Evolutionary conservation across 129 eudicot species (phyloP).

Genomic region (Solidago caesia): DNA sequence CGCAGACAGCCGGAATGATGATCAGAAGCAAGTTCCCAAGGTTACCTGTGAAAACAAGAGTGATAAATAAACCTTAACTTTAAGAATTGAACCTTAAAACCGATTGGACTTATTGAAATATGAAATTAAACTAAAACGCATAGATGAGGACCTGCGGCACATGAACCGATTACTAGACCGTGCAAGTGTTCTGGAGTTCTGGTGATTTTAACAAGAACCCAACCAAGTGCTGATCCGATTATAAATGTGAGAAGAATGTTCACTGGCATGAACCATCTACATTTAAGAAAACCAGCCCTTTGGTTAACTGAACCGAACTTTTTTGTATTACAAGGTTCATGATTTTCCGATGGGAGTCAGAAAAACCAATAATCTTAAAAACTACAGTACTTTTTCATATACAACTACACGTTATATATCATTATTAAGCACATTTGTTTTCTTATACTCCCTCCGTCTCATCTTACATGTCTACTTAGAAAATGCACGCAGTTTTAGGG

Average conservation of each 20-base stretch:
- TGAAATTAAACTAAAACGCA: no score
- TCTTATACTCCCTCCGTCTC: no score
- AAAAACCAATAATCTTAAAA: no score
- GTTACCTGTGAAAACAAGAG: conserved; percentile 35
- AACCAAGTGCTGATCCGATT: conserved; percentile 65
- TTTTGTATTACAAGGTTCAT: no score
- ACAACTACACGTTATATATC: no score
- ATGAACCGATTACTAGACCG: conserved; percentile 61
- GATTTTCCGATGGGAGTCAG: no score
- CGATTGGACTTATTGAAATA: background rate
- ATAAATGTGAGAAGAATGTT: conserved; percentile 60
- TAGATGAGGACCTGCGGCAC: conserved; percentile 51
- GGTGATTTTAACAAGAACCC: conserved; percentile 56
- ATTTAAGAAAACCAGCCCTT: background rate
- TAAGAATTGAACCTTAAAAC: background rate
- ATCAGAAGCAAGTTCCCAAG: conserved; percentile 60
- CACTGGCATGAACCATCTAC: conserved; percentile 72
- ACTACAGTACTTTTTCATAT: no score
- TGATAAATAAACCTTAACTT: background rate
- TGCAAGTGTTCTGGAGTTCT: conserved; percentile 55
- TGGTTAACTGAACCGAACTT: no score
- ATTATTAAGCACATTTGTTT: no score
- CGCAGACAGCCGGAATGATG: conserved; percentile 64
- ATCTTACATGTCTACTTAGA: no score
- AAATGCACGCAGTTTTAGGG: no score